Evolutionary conservation across 2,329 filamentous ascomycete species (phyloP), one percentile per base, ranked within the genome.

Genomic region (Ceratocystis harringtonii): DNA sequence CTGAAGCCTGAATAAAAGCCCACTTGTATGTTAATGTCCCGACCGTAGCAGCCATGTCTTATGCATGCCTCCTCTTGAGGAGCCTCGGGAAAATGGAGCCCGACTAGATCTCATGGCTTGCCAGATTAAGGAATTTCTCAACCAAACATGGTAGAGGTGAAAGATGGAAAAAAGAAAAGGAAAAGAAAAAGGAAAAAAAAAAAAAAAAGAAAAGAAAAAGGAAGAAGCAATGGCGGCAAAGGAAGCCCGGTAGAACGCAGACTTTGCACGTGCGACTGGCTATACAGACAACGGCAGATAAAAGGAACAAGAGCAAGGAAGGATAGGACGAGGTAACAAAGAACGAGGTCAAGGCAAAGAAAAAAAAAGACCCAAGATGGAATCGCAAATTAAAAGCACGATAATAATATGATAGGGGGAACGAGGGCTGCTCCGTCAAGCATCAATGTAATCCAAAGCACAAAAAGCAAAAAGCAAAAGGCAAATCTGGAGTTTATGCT

Each of bases 401-500:
- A 41, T 22, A 50, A 22, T 3, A 22, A 4, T 7, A 50, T 50
- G 45, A 22, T 22, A 22, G 6, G 45, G 10, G 4, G 22, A 19
- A 50, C 17, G 2, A 6, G 45, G 10, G 2, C 22, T 19, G 15
- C 12, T 17, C 22, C 5, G n/a, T 50, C 8, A 22, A 22, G 17
- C 15, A 50, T 50, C 36, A 41, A 50, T 15, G n/a, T 19, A 41
- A 19, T 30, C 12, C 48, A 12, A 3, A 62, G 28, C 43, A n/a
- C n/a, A 30, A 12, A 30, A 17, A 58, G 6, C 22, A 30, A 28
- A 6, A 25, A 30, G 10, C 28, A 62, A 62, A 30, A 7, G 5
- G 30, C 58, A 45, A 65, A 58, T 50, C n/a, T 22, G 45, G n/a
- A 50, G n/a, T 50, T 19, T 50, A 50, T 62, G 77, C 84, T 78